Evolutionary conservation across 192 early-diverging fungal species (phyloP).

Genomic region (Linnemannia hyalina): DNA sequence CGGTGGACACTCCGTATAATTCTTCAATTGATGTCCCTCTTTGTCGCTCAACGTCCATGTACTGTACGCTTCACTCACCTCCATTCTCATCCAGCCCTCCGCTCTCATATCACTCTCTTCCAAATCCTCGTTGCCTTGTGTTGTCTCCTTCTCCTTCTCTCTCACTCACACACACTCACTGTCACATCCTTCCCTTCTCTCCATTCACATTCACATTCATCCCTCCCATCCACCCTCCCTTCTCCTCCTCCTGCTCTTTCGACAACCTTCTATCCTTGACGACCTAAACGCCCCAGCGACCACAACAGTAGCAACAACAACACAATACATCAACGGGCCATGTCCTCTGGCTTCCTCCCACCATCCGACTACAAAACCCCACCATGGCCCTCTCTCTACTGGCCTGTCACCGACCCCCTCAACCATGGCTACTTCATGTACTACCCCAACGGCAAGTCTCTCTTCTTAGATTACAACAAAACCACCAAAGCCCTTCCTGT

Average conservation of each 20-base stretch:
- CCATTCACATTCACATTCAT: too few relatives aligned
- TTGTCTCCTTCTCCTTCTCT: background rate
- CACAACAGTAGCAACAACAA: background rate
- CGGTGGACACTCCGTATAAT: background rate
- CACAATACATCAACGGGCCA: background rate
- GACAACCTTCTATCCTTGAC: too few relatives aligned
- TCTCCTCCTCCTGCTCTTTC: background rate
- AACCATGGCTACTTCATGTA: slow-evolving; percentile 60
- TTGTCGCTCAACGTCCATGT: background rate
- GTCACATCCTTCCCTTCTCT: background rate
- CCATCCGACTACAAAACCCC: slow-evolving; percentile 57
- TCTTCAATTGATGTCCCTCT: background rate
- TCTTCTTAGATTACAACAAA: background rate
- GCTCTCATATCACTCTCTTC: background rate
- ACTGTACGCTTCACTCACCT: background rate
- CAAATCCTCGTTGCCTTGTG: background rate
- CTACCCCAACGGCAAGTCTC: slow-evolving; percentile 56
- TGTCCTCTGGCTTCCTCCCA: slow-evolving; percentile 32
- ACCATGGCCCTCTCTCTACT: slow-evolving; percentile 68
- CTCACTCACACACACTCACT: background rate
- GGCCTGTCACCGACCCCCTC: slow-evolving; percentile 60
- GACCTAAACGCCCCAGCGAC: background rate
- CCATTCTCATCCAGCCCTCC: background rate
- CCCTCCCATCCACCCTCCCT: background rate
- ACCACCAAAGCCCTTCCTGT: background rate